phyloP scores from a whole-genome alignment of 2,329 filamentous ascomycete species.

The Phyllosticta ampelicida region DNA sequence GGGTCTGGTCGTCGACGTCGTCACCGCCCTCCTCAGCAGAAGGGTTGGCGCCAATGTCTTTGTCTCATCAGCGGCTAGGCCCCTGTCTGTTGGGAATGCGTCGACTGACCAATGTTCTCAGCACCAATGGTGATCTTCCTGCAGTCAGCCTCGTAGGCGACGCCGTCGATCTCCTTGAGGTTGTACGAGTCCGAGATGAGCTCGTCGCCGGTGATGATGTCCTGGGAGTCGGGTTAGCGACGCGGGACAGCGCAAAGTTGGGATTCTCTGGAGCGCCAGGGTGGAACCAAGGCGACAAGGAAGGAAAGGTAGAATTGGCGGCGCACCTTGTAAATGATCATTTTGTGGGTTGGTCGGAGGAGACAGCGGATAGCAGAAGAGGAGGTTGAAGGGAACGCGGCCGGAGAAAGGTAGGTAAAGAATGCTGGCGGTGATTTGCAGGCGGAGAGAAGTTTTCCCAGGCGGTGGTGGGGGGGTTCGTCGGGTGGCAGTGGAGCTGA shows the following conservation, averaged over 20 bases:
- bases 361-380: slow-evolving; percentile 9
- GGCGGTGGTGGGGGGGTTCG: slow-evolving; percentile 10
- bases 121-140: slow-evolving; percentile 72
- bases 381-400: slow-evolving; percentile 7
- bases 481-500: not conserved
- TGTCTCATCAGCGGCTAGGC: slow-evolving; percentile 12
- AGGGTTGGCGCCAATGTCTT: slow-evolving; percentile 89
- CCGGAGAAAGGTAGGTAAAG: not conserved
- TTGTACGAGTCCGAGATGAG: slow-evolving; percentile 92
- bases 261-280: slow-evolving; percentile 16
- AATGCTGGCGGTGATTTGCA: slow-evolving; percentile 5
- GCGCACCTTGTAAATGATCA: slow-evolving; percentile 50
- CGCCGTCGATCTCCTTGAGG: slow-evolving; percentile 65
- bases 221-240: slow-evolving; percentile 44
- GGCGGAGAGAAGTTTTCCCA: slow-evolving; percentile 8
- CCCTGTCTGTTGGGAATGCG: not conserved
- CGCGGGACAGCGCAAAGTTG: slow-evolving; percentile 13
- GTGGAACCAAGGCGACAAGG: slow-evolving; percentile 15
- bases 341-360: slow-evolving; percentile 26
- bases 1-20: slow-evolving; percentile 54
- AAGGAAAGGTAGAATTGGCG: too few relatives aligned
- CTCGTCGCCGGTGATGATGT: slow-evolving; percentile 83
- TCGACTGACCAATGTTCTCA: slow-evolving; percentile 57
- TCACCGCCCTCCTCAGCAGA: slow-evolving; percentile 81
- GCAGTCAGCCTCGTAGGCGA: slow-evolving; percentile 87